Base-by-base conservation (phyloP, 1,284 basidiomycete genomes). In the Butyriboletus pseudospeciosus region DNA sequence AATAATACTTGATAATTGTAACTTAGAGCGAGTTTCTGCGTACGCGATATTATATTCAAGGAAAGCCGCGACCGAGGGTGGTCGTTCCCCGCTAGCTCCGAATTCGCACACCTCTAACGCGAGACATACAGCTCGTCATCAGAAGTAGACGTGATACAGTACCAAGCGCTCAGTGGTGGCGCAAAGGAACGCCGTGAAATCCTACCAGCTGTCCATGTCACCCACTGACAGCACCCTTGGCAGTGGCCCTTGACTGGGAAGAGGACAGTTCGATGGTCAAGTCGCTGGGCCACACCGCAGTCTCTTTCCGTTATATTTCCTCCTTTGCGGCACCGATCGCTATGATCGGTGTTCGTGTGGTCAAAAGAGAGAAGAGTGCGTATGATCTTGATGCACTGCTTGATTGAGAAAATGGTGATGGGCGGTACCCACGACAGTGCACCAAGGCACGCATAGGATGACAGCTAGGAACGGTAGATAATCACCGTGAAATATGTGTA, bases 291-390 rank as follows among this genome's bases (percentile, higher is more conserved):
- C 47, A 23, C 26, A 56, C 35, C 43, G 25, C 32, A 32, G 4
- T 20, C 20, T 3, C 32, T 39, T 14, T 39, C 26, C 34, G 20
- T 49, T 39, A 35, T 30, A 20, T 20, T 3, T 23, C 3, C 41
- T 23, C 47, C 17, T 35, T 28, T 23, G 52, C 50, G 59, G 60
- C 23, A 44, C 58, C 60, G 57, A 62, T 51, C 14, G 35, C 36
- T 30, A 20, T 49, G 58, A 59, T 61, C 49, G n/a, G 47, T 39
- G 26, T 51, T 49, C 51, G 34, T 28, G 42, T n/a, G 47, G 28
- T 35, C 39, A 41, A 47, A 47, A 38, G 47, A 36, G 39, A 54
- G 20, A 23, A 9, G 26, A 7, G 39, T 41, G 37, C 42, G 25
- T 47, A 45, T 13, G n/a, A 42, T 36, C 30, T 45, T 14, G 56